Evolutionary conservation across 768 basidiomycete genomes (phyloP).

Genomic region (Daedaleopsis sinensis): DNA sequence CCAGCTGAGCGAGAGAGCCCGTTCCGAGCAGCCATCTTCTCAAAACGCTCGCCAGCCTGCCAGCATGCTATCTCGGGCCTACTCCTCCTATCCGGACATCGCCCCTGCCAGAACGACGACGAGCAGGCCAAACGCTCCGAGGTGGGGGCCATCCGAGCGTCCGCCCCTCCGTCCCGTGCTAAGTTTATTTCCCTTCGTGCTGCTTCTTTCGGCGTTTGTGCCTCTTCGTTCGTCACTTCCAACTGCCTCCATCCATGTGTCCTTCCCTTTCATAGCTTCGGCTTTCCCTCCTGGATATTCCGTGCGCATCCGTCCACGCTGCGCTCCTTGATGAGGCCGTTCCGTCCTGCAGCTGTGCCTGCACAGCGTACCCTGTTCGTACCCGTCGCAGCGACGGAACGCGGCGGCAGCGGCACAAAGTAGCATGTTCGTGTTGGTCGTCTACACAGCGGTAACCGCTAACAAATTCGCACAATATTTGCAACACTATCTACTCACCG

Average conservation of each 20-base stretch:
- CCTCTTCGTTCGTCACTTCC: neutral
- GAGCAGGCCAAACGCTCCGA: constrained; percentile 5
- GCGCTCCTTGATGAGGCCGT: neutral
- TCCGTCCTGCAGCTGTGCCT: neutral
- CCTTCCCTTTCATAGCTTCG: neutral
- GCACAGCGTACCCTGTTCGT: neutral
- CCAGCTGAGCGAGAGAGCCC: neutral
- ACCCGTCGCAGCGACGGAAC: neutral
- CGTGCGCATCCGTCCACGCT: neutral
- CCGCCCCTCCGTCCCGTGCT: neutral
- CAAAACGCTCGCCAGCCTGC: neutral
- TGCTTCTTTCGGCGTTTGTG: neutral
- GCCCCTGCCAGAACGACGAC: neutral
- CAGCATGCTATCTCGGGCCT: neutral
- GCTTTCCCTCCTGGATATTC: neutral
- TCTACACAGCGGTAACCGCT: too few relatives aligned
- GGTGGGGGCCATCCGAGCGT: constrained; percentile 12
- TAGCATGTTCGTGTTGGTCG: too few relatives aligned
- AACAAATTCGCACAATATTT: too few relatives aligned
- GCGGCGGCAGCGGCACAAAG: too few relatives aligned
- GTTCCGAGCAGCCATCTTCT: neutral
- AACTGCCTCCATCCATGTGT: neutral
- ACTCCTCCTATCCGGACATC: constrained; percentile 2
- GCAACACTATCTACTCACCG: too few relatives aligned
- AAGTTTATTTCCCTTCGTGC: neutral